Evolutionary conservation across 169 alveolate genomes (phyloP).

Genomic region (Plasmodium coatneyi): DNA sequence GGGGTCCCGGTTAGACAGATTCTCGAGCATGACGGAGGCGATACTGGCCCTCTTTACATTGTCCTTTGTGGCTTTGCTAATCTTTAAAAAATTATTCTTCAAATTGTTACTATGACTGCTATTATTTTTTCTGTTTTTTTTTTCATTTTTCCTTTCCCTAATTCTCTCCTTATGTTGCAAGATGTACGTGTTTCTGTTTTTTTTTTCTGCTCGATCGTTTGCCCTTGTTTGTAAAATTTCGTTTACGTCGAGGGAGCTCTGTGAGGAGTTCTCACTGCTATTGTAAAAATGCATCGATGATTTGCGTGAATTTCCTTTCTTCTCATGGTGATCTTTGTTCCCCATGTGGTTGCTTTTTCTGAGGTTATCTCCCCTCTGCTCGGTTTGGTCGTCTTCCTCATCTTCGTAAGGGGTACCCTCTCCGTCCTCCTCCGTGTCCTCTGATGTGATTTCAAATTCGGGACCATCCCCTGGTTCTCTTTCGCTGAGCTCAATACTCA

Average conservation of each 20-base stretch:
- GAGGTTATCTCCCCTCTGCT: not conserved
- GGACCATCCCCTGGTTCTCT: constrained; percentile 4
- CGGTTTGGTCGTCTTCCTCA: not conserved
- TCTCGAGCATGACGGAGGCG: constrained; percentile 41
- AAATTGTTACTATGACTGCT: not conserved
- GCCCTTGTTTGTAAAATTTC: constrained; percentile 42
- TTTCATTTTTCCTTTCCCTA: constrained; percentile 20
- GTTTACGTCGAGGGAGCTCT: constrained; percentile 6
- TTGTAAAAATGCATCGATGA: not conserved
- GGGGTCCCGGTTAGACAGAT: constrained; percentile 23
- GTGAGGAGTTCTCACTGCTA: not conserved
- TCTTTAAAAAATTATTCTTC: constrained; percentile 9
- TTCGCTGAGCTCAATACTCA: constrained; percentile 4
- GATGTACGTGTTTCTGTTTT: constrained; percentile 29
- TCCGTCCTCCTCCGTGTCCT: not conserved
- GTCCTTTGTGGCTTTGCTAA: constrained; percentile 30
- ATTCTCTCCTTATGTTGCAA: constrained; percentile 53
- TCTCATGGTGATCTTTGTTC: not conserved
- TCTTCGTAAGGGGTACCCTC: not conserved
- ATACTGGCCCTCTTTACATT: constrained; percentile 63
- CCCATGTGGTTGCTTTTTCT: not conserved
- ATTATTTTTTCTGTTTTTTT: constrained; percentile 6
- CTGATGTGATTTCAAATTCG: not conserved
- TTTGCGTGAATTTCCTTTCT: not conserved
- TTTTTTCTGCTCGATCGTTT: constrained; percentile 5